phyloP scores from a whole-genome alignment of 345 rosid genomes.

The Gynandropsis gynandra region DNA sequence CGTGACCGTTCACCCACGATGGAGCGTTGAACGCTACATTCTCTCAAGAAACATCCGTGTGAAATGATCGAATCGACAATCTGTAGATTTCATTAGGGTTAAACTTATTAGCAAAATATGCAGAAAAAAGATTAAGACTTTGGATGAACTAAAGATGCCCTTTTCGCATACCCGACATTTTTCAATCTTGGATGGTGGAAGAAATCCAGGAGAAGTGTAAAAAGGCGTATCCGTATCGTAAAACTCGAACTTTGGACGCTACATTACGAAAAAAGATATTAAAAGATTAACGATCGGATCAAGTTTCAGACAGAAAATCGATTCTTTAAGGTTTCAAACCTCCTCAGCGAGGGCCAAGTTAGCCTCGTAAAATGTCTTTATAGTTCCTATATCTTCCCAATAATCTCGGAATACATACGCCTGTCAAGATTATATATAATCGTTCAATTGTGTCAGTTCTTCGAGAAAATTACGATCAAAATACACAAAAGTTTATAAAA shows the following conservation, averaged over 20 bases:
- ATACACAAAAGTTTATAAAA: not conserved
- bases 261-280: conserved; percentile 10
- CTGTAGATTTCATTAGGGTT: conserved; percentile 29
- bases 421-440: conserved; percentile 30
- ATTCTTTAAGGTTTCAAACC: conserved; percentile 28
- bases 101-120: conserved; percentile 11
- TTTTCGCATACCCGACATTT: conserved; percentile 48
- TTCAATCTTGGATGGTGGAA: conserved; percentile 77
- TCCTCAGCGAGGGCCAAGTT: conserved; percentile 88
- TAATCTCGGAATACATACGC: conserved; percentile 75
- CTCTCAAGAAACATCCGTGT: conserved; percentile 94
- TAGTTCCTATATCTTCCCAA: conserved; percentile 97
- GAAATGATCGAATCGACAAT: conserved; percentile 76
- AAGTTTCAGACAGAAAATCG: not conserved
- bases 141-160: not conserved
- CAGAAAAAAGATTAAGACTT: conserved; percentile 4
- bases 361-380: conserved; percentile 82
- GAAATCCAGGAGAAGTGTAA: conserved; percentile 72
- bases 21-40: conserved; percentile 64
- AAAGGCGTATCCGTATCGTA: conserved; percentile 73
- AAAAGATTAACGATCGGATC: not conserved
- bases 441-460: not conserved
- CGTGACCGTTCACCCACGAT: conserved; percentile 90
- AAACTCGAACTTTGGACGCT: conserved; percentile 79
- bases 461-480: not conserved